These are phyloP conservation scores for Adiantum capillusveneris DNA, from an alignment of 75 land plant genomes.

Conservation along the genomic window DNA sequence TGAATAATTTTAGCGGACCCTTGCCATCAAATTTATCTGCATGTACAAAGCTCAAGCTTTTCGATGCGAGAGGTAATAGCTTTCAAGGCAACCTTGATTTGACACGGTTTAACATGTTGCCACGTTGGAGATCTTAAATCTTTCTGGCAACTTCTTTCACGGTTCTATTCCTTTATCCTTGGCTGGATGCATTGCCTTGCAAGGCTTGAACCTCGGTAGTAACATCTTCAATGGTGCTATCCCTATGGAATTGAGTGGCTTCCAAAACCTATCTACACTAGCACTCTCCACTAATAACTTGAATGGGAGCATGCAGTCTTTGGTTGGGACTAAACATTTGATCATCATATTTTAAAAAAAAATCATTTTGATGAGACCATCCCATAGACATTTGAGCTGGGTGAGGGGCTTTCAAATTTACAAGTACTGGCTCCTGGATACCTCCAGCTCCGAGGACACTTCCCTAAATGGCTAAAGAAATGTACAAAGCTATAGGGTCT, in stretches of 20 bases:
- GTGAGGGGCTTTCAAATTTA: slow-evolving; percentile 27
- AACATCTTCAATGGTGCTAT: slow-evolving; percentile 54
- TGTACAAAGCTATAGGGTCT: slow-evolving; percentile 28
- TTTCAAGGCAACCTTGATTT: slow-evolving; percentile 1
- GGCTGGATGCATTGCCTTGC: slow-evolving; percentile 51
- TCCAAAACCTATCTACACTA: slow-evolving; percentile 21
- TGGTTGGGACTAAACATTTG: slow-evolving; percentile 22
- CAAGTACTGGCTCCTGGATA: slow-evolving; percentile 27
- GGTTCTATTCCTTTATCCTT: slow-evolving; percentile 39
- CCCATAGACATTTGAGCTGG: not conserved
- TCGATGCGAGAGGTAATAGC: slow-evolving; percentile 17
- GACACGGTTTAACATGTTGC: slow-evolving; percentile 15
- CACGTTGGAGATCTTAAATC: slow-evolving; percentile 22
- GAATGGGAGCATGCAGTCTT: slow-evolving; percentile 19
- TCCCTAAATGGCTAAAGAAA: slow-evolving; percentile 35
- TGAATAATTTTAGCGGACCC: slow-evolving; percentile 45
- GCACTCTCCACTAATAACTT: slow-evolving; percentile 32
- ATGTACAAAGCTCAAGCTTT: slow-evolving; percentile 14
- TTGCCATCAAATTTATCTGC: slow-evolving; percentile 33
- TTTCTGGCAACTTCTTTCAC: slow-evolving; percentile 25
- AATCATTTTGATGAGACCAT: slow-evolving; percentile 37
- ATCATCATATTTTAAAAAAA: slow-evolving; percentile 23
- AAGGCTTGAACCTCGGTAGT: slow-evolving; percentile 57
- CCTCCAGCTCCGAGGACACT: slow-evolving; percentile 21
- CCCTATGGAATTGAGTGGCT: slow-evolving; percentile 26